Evolutionary conservation across 1,284 basidiomycete species (phyloP).

Genomic region (Chondrostereum purpureum): DNA sequence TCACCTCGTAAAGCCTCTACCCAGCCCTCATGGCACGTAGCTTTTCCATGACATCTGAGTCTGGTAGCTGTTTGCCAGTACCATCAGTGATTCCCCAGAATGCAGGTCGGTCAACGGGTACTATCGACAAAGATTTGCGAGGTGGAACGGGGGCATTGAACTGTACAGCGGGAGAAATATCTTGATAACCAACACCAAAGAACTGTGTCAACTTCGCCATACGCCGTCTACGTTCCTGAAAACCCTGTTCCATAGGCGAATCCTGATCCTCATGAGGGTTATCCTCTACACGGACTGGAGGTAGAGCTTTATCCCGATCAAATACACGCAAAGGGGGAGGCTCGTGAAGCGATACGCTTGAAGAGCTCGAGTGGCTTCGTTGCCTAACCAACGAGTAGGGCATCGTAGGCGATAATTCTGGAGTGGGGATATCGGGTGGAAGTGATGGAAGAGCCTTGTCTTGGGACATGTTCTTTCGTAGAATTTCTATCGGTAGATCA

Average conservation of each 20-base stretch:
- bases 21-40: conserved; percentile 41
- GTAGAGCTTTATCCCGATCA: conserved; percentile 1
- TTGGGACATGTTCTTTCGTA: conserved; percentile 14
- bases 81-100: conserved; percentile 33
- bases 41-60: conserved; percentile 39
- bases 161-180: conserved; percentile 28
- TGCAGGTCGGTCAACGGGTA: no score
- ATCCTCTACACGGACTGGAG: background rate
- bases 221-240: conserved; percentile 39
- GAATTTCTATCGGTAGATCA: conserved; percentile 27
- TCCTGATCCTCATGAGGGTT: background rate
- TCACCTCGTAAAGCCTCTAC: no score
- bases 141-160: background rate
- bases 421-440: background rate
- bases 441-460: background rate
- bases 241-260: conserved; percentile 14
- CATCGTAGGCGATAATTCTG: background rate
- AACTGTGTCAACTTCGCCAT: conserved; percentile 48
- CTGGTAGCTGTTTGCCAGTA: conserved; percentile 16
- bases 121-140: no score
- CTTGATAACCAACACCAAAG: conserved; percentile 50
- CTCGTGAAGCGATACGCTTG: background rate
- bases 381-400: background rate
- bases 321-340: background rate
- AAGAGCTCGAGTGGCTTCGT: background rate